phyloP scores from a whole-genome alignment of 441 rosid genomes.

The Euphorbia celastroides region DNA sequence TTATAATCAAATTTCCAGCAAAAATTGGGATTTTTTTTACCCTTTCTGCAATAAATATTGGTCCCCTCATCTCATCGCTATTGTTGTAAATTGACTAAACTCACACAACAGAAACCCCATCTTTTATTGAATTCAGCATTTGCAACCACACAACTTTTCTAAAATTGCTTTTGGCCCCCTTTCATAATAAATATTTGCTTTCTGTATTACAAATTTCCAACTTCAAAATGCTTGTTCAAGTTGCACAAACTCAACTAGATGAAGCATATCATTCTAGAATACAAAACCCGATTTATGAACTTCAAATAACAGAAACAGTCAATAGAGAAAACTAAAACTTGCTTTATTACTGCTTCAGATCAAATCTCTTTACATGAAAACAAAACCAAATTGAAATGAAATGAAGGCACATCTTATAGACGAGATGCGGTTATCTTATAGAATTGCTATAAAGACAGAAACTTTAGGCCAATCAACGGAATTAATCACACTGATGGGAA shows the following conservation, averaged over 20 bases:
- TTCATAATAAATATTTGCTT: neutral
- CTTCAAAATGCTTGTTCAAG: neutral
- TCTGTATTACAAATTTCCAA: neutral
- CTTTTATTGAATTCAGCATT: neutral
- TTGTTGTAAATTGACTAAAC: neutral
- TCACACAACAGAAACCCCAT: neutral
- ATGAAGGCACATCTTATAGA: slow-evolving; percentile 22
- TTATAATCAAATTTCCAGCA: no score
- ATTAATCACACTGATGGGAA: slow-evolving; percentile 77
- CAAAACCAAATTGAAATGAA: slow-evolving; percentile 19
- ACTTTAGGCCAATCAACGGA: neutral
- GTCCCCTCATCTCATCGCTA: neutral
- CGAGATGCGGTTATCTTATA: slow-evolving; percentile 25
- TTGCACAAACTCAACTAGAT: no score
- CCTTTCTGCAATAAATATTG: neutral
- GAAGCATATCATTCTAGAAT: no score
- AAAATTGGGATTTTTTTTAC: neutral
- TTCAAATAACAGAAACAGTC: neutral
- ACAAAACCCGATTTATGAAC: neutral
- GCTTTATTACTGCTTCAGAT: slow-evolving; percentile 28
- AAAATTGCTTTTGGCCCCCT: neutral
- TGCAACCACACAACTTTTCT: neutral
- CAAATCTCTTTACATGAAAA: slow-evolving; percentile 22
- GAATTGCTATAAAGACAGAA: slow-evolving; percentile 24
- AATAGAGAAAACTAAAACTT: neutral